Percentiles rank a stretch among this genome's conserved stretches.
phyloP scores from a whole-genome alignment of 2,329 filamentous ascomycete species.

The Beauveria scarabaeidicola region DNA sequence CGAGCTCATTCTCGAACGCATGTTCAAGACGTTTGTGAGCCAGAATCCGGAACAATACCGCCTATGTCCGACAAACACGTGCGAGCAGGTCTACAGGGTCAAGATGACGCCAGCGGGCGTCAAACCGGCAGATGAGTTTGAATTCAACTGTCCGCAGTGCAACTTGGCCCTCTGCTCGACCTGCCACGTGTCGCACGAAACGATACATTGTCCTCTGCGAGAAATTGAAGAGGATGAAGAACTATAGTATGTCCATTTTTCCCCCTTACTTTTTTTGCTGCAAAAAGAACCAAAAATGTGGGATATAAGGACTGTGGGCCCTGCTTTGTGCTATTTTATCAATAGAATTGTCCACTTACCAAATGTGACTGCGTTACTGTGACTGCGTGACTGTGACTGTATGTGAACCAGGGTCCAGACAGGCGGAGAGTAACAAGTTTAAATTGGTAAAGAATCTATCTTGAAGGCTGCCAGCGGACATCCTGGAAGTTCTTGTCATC shows the following conservation, averaged over 20 bases:
- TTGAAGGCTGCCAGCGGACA: too few relatives aligned
- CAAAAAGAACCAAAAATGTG: too few relatives aligned
- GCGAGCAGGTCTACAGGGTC: conserved; percentile 8
- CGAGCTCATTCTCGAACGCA: conserved; percentile 4
- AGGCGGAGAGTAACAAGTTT: too few relatives aligned
- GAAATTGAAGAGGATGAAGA: not conserved
- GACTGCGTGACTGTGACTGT: too few relatives aligned
- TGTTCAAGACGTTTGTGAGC: conserved; percentile 4
- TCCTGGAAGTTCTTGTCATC: too few relatives aligned
- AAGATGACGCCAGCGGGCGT: not conserved
- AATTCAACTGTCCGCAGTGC: conserved; percentile 8
- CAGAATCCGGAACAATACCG: conserved; percentile 3
- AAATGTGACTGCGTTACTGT: too few relatives aligned
- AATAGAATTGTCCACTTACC: too few relatives aligned
- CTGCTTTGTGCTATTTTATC: too few relatives aligned
- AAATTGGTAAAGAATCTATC: too few relatives aligned
- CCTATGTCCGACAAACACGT: conserved; percentile 3
- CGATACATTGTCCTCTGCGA: conserved; percentile 1
- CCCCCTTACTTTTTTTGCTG: too few relatives aligned
- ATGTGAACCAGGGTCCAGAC: too few relatives aligned
- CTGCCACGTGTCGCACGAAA: conserved; percentile 10
- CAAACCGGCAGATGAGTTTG: not conserved
- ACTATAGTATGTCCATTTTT: not conserved
- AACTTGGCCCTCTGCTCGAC: conserved; percentile 3
- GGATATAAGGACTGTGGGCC: too few relatives aligned